Evolutionary conservation across 2,329 filamentous ascomycete species (phyloP), one percentile per base, ranked within the genome.

Genomic region (Thielaviopsis punctulata): DNA sequence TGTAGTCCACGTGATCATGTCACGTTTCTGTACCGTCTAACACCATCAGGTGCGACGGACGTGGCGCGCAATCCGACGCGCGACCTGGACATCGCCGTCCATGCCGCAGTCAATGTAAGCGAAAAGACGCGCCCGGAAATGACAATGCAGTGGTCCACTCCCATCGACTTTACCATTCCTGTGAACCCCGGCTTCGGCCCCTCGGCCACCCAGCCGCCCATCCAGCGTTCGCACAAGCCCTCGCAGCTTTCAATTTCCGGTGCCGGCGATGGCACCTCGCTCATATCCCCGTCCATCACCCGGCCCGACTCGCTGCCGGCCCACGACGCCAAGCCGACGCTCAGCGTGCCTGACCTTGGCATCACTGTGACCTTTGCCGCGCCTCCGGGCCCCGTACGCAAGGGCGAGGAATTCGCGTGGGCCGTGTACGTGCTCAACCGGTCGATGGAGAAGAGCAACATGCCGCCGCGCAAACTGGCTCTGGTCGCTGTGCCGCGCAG

Each of bases 401-500:
- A 79, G 0, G 82, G 82, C 36, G 73, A 84, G 45, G 70, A 79
- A 48, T 88, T 92, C 62, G 69, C 70, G 41, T 86, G 86, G 80
- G 75, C 74, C 30, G 73, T 89, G 15, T 84, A 86, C 60, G 79
- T 89, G 36, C 81, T 86, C 57, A 92, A 90, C 63, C 77, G 82
- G 48, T 78, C 76, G 46, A 67, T 69, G 41, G 73, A 68, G 24
- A 65, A 60, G 52, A 66, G 54, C 43, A 58, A 56, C n/a, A 66
- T 70, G 30, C 59, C 64, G 0, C 61, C 68, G 2, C 77, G 84
- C 49, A 85, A 86, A 60, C 72, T 92, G 36, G 82, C 83, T 23
- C 70, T 90, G 19, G 65, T 84, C 23, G 77, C 78, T 4, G 70
- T 87, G 2, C 80, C 82, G 3, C 80, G 76, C 59, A 75, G 82